Percentiles rank a stretch among this genome's conserved stretches.
These are phyloP conservation scores for Kwoniella sp. DNA, from an alignment of 768 basidiomycete genomes.

Conservation along the genomic window DNA sequence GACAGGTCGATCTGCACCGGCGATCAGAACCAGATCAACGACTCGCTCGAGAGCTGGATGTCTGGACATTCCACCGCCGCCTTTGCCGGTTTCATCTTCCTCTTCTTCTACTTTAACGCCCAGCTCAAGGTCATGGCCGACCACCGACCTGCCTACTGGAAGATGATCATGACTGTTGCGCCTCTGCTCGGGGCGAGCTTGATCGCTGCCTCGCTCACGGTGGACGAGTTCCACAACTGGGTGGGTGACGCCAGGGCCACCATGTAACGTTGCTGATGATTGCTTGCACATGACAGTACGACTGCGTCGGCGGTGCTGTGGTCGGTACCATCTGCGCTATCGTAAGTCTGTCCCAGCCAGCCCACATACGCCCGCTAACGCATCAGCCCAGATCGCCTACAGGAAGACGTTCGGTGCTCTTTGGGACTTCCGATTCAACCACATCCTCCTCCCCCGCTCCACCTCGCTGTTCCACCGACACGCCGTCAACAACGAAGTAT, in stretches of 20 bases:
- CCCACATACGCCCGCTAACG: no score
- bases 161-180: constrained; percentile 60
- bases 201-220: constrained; percentile 59
- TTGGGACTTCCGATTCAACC: constrained; percentile 61
- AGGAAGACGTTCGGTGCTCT: constrained; percentile 59
- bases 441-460: constrained; percentile 57
- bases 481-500: constrained; percentile 10
- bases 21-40: constrained; percentile 58
- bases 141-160: constrained; percentile 64
- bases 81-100: constrained; percentile 52
- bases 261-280: neutral
- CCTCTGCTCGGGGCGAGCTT: constrained; percentile 59
- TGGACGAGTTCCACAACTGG: constrained; percentile 59
- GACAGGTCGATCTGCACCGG: constrained; percentile 58
- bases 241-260: neutral
- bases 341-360: constrained; percentile 36
- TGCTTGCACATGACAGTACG: constrained; percentile 51
- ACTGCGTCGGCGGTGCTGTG: constrained; percentile 57
- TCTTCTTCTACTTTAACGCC: constrained; percentile 54
- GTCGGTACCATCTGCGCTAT: constrained; percentile 57
- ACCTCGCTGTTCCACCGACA: constrained; percentile 41
- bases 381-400: constrained; percentile 53
- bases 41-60: constrained; percentile 55
- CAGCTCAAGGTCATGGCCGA: constrained; percentile 61
- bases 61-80: constrained; percentile 61